Evolutionary conservation across 2,329 filamentous ascomycete species (phyloP), one percentile per base, ranked within the genome.

Genomic region (Colletotrichum lini): DNA sequence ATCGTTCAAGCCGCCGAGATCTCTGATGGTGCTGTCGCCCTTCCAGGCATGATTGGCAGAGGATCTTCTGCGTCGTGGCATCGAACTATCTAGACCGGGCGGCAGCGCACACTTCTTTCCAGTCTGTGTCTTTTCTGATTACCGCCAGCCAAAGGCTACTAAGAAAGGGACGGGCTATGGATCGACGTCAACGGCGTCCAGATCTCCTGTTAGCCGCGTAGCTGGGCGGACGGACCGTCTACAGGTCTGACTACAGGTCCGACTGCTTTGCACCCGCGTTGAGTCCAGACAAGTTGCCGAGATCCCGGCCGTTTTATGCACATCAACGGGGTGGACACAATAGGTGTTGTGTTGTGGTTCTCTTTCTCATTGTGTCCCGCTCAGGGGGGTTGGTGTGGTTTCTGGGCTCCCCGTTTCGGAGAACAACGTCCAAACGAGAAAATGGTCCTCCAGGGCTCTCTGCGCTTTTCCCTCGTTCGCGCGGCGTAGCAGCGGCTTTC

Each of bases 11-110:
- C 50, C 57, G 64, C 68, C 65, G 44, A 71, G 68, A 71, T 71
- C 52, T 71, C 30, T 68, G 68, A 71, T 68, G 68, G 64, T 38
- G 68, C 64, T 59, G 64, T 58, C 68, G 52, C 57, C 47, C 42
- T 53, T 67, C 16, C 12, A 53, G 65, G 44, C 52, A 45, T 63
- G 68, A 71, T 63, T 71, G 68, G 68, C 52, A 49, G 30, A 16
- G 61, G 44, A 67, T 68, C 57, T 71, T 16, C 57, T 35, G 68
- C 58, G 8, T 63, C 64, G 52, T 58, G 62, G 68, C 64, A 53
- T 71, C 38, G 50, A 62, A 40, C 16, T 4, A 35, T 67, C 16
- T 35, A 52, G 64, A 58, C 57, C 26, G 67, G 49, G 56, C 30
- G 30, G 30, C 30, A 30, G 30, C 30, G 2, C 30, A 56, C 57